These are phyloP conservation scores for Cercospora sp. DNA, from an alignment of 2,329 filamentous ascomycete species.

Conservation along the genomic window DNA sequence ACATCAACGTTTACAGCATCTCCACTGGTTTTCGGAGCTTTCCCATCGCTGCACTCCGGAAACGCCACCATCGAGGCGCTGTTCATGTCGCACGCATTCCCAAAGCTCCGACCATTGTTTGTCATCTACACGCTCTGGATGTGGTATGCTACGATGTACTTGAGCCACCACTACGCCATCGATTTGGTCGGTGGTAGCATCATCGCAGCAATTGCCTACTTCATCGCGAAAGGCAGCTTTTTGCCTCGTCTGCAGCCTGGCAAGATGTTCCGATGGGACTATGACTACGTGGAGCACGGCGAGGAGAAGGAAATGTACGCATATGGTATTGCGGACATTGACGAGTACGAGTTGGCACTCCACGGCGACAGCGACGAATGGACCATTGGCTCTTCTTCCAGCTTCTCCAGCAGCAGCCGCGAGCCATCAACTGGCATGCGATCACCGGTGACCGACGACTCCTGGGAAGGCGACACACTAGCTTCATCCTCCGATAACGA, in stretches of 20 bases:
- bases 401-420: slow-evolving; percentile 64
- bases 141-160: slow-evolving; percentile 98
- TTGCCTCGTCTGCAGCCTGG: slow-evolving; percentile 78
- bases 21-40: slow-evolving; percentile 90
- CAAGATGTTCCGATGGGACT: slow-evolving; percentile 90
- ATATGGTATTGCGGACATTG: slow-evolving; percentile 57
- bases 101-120: slow-evolving; percentile 75
- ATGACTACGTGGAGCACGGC: slow-evolving; percentile 87
- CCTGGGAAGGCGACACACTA: slow-evolving; percentile 60
- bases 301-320: slow-evolving; percentile 56
- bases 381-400: slow-evolving; percentile 82
- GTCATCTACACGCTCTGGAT: slow-evolving; percentile 86
- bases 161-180: slow-evolving; percentile 95
- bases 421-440: slow-evolving; percentile 55
- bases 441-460: slow-evolving; percentile 57
- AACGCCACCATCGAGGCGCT: slow-evolving; percentile 86
- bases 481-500: slow-evolving; percentile 38
- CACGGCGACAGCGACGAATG: slow-evolving; percentile 77
- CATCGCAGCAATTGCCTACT: slow-evolving; percentile 65
- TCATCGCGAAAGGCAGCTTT: slow-evolving; percentile 76
- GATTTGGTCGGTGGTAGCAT: slow-evolving; percentile 86
- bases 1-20: slow-evolving; percentile 88
- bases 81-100: slow-evolving; percentile 92
- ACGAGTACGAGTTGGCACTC: slow-evolving; percentile 51
- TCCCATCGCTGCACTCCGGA: slow-evolving; percentile 88